phyloP scores from a whole-genome alignment of 2,329 filamentous ascomycete species.

The Onygenales sp. region DNA sequence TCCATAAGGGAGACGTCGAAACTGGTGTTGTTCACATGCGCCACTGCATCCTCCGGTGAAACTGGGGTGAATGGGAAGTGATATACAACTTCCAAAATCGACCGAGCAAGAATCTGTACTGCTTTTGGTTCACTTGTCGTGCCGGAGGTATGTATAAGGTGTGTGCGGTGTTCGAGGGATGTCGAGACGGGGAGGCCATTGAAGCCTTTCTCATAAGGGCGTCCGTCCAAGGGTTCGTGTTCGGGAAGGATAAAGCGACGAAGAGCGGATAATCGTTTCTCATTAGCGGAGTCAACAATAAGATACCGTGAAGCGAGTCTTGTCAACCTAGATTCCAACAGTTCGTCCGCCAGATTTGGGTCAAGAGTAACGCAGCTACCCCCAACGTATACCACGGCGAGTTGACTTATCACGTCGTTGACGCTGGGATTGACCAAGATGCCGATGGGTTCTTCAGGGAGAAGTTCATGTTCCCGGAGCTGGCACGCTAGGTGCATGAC shows the following conservation, averaged over 20 bases:
- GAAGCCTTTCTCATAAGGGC: not conserved
- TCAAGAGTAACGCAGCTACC: constrained; percentile 16
- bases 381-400: constrained; percentile 17
- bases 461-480: not conserved
- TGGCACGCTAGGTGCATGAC: constrained; percentile 4
- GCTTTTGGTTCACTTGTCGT: constrained; percentile 7
- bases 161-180: constrained; percentile 4
- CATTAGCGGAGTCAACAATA: constrained; percentile 6
- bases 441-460: constrained; percentile 12
- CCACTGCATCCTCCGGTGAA: constrained; percentile 8
- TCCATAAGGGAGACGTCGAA: constrained; percentile 20
- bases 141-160: constrained; percentile 6
- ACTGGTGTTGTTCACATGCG: constrained; percentile 15
- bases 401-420: constrained; percentile 13
- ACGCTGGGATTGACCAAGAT: constrained; percentile 13
- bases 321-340: constrained; percentile 10
- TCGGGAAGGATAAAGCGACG: not conserved
- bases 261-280: not conserved
- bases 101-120: constrained; percentile 15
- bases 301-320: constrained; percentile 6
- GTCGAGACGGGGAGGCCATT: constrained; percentile 2
- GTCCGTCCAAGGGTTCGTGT: not conserved
- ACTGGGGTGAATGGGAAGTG: constrained; percentile 13
- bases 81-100: constrained; percentile 14
- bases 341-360: constrained; percentile 12